These are phyloP conservation scores for Aspergillus brunneoviolaceus DNA, from an alignment of 2,329 filamentous ascomycete species.

Conservation along the genomic window DNA sequence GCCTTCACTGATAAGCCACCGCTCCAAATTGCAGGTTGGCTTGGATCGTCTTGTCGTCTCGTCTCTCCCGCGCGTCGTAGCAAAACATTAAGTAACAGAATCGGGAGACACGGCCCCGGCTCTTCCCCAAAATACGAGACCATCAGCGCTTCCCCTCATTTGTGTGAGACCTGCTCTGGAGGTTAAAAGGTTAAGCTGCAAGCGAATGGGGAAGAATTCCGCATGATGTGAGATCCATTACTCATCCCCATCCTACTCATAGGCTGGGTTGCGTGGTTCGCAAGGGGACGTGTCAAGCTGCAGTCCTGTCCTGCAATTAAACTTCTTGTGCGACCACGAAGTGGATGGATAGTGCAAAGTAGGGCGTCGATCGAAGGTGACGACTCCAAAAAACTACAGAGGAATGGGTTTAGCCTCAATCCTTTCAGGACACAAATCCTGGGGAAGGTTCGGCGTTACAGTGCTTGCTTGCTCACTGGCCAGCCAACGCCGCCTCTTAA, in stretches of 20 bases:
- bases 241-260: neutral
- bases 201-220: neutral
- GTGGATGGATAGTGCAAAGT: neutral
- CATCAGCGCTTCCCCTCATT: neutral
- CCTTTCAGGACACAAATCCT: neutral
- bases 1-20: neutral
- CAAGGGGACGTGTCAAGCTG: too few relatives aligned
- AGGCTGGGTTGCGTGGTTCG: too few relatives aligned
- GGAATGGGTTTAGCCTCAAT: neutral
- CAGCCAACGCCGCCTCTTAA: neutral
- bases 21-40: neutral
- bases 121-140: neutral
- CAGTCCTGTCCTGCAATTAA: too few relatives aligned
- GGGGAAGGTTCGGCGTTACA: neutral
- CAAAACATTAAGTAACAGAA: neutral
- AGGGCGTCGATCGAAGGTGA: neutral
- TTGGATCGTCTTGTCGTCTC: neutral
- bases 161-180: neutral
- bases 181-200: neutral
- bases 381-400: neutral
- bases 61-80: neutral
- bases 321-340: neutral
- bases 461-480: neutral
- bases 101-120: neutral
- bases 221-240: neutral